Conservation (phyloP, 192 early-diverging fungal genomes). For the Dissophora ornata region DNA sequence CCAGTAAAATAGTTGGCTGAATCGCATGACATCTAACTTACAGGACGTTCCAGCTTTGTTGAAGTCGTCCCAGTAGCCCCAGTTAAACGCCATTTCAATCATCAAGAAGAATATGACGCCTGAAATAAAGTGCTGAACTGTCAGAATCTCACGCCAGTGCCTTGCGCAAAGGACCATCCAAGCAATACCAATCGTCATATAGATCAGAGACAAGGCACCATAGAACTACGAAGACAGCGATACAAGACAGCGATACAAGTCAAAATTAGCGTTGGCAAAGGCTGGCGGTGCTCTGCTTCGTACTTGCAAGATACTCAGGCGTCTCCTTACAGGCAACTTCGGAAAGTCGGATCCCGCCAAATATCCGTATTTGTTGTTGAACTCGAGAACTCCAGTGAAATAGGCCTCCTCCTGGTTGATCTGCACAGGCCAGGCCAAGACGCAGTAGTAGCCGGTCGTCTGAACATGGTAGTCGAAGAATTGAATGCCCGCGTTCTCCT, state of each 20-base stretch:
- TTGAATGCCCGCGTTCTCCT: constrained; percentile 52
- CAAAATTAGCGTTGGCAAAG: too few relatives aligned
- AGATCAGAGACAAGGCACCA: constrained; percentile 77
- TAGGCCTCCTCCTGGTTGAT: constrained; percentile 6
- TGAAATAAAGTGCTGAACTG: constrained; percentile 91
- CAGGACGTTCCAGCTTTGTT: constrained; percentile 71
- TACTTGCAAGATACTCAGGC: too few relatives aligned
- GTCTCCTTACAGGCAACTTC: constrained; percentile 76
- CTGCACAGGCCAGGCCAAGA: constrained; percentile 58
- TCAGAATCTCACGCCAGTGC: constrained; percentile 90
- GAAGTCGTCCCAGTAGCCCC: constrained; percentile 81
- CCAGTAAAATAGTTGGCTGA: too few relatives aligned
- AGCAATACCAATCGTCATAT: constrained; percentile 74
- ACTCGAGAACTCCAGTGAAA: constrained; percentile 70
- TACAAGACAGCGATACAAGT: constrained; percentile 9
- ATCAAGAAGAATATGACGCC: constrained; percentile 87
- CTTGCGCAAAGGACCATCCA: constrained; percentile 86
- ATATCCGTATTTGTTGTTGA: constrained; percentile 84
- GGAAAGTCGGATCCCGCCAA: constrained; percentile 91
- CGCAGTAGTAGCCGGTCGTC: constrained; percentile 90
- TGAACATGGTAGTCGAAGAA: constrained; percentile 72
- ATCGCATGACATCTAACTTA: constrained; percentile 31
- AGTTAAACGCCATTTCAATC: constrained; percentile 94
- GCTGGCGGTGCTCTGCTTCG: too few relatives aligned
- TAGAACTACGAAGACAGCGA: constrained; percentile 69